These are phyloP conservation scores for Cladosporium oxysporum DNA, from an alignment of 2,329 filamentous ascomycete genomes.

Conservation along the genomic window DNA sequence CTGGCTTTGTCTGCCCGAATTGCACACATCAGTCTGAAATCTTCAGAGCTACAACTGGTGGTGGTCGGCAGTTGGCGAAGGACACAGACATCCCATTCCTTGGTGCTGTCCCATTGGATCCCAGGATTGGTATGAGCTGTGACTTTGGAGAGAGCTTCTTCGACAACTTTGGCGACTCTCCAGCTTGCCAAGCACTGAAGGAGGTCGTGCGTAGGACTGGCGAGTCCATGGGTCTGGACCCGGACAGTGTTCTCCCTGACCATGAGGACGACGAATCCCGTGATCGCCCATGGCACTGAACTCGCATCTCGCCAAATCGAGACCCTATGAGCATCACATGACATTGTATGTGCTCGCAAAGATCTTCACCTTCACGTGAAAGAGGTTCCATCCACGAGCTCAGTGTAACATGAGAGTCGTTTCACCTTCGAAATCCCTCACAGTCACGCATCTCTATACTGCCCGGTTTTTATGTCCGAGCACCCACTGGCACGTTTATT, in stretches of 20 bases:
- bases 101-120: slow-evolving; percentile 87
- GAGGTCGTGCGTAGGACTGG: slow-evolving; percentile 72
- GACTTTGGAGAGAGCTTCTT: slow-evolving; percentile 98
- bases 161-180: slow-evolving; percentile 89
- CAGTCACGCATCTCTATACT: neutral
- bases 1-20: slow-evolving; percentile 90
- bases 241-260: slow-evolving; percentile 32
- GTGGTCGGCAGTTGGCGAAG: slow-evolving; percentile 74
- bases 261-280: slow-evolving; percentile 14
- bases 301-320: neutral
- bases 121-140: slow-evolving; percentile 91
- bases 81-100: slow-evolving; percentile 89
- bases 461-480: neutral
- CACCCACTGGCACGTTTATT: neutral
- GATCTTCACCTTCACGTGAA: neutral
- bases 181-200: slow-evolving; percentile 80
- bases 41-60: slow-evolving; percentile 88
- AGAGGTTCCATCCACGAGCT: neutral
- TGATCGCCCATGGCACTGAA: slow-evolving; percentile 19
- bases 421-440: neutral
- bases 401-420: neutral
- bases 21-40: slow-evolving; percentile 81
- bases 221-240: slow-evolving; percentile 36
- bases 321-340: neutral
- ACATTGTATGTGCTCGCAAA: neutral